Evolutionary conservation across 2,329 filamentous ascomycete genomes (phyloP), one percentile per base, ranked within the genome.

Genomic region (Fusarium albidum): DNA sequence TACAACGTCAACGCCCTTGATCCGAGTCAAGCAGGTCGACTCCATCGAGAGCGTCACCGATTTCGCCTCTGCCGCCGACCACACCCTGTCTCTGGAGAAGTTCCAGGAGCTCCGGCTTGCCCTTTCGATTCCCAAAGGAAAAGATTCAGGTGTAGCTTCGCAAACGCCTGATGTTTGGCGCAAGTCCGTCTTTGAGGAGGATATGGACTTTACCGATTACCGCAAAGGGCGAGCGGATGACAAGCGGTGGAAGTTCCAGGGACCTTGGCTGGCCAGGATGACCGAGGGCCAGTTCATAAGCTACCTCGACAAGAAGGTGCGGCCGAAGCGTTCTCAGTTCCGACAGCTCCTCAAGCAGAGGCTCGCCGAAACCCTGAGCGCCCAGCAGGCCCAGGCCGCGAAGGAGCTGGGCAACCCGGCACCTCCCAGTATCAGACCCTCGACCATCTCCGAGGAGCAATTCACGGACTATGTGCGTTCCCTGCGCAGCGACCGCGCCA

Each of bases 11-110:
- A 87, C 86, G n/a, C 90, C 92, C 9, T 79, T 90, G 42, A 83
- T 96, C 47, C 85, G 91, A 60, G 77, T 98, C 63, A 87, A 86
- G 66, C 83, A 89, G 55, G 82, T 96, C 60, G 94, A 98, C 77
- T 90, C 91, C 3, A 83, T 87, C 64, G 92, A 97, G 74, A 89
- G 92, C 71, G 82, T 97, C 63, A 96, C 93, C 69, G 92, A 97
- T 69, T 98, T 92, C 74, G 82, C 86, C 59, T 92, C 90, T 31
- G 90, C 92, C 1, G 84, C 88, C 50, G 91, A 96, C 72, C 91
- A 96, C 74, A 84, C 87, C 44, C 77, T 92, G 63, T 92, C 91
- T 8, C 78, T 96, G 49, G 80, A 86, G 69, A 98, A 97, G 78
- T 97, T 89, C 77, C 89, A 92, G 70, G 91, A 96, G 72, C 80